Evolutionary conservation across 345 rosid genomes (phyloP).

Genomic region (Aquilaria malaccensis): DNA sequence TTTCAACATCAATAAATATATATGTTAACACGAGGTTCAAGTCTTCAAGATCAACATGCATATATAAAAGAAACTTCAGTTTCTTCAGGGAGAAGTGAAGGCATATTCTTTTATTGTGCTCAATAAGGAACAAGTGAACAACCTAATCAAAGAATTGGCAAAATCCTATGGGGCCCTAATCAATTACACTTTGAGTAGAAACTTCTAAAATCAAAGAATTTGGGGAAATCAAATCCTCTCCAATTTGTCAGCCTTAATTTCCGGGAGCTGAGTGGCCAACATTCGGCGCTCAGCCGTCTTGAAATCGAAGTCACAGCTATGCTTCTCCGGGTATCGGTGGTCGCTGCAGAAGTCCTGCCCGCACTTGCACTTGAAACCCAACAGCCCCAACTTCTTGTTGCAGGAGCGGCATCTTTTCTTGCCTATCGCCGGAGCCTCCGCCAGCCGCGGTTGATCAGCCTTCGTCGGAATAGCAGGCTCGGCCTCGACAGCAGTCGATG

Average conservation of each 20-base stretch:
- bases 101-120: too few species aligned
- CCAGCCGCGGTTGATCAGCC: not conserved
- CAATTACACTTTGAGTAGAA: too few species aligned
- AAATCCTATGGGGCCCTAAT: too few species aligned
- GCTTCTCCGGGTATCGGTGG: slow-evolving; percentile 20
- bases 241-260: slow-evolving; percentile 12
- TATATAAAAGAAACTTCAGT: too few species aligned
- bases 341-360: slow-evolving; percentile 13
- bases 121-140: too few species aligned
- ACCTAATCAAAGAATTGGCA: too few species aligned
- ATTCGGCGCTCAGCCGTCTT: slow-evolving; percentile 10
- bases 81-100: too few species aligned
- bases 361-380: slow-evolving; percentile 35
- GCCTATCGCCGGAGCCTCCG: not conserved
- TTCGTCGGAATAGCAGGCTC: not conserved
- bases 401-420: slow-evolving; percentile 25
- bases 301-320: slow-evolving; percentile 17
- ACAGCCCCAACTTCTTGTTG: slow-evolving; percentile 33
- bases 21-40: too few species aligned
- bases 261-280: slow-evolving; percentile 10
- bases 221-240: not conserved
- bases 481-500: not conserved
- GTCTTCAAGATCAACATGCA: too few species aligned
- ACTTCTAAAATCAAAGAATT: not conserved
- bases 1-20: too few species aligned